Evolutionary conservation across 371 early-diverging fungal species (phyloP).

Genomic region (Circinella minor): DNA sequence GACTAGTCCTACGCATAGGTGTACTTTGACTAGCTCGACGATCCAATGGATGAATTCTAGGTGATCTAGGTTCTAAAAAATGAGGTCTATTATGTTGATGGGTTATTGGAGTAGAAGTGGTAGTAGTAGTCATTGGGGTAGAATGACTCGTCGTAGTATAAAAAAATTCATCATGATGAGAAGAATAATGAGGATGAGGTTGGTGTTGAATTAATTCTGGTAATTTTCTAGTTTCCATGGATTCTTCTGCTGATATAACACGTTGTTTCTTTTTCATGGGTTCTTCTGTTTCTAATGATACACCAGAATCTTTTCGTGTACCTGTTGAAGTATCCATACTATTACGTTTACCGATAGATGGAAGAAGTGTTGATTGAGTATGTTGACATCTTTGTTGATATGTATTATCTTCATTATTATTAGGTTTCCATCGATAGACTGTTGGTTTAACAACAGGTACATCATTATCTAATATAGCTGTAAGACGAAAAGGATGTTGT

Average conservation of each 20-base stretch:
- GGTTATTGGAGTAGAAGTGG: too few relatives aligned
- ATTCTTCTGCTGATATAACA: conserved; percentile 34
- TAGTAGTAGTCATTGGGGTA: too few relatives aligned
- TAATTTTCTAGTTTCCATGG: conserved; percentile 23
- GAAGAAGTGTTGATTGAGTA: not conserved
- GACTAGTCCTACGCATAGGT: not conserved
- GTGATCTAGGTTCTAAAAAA: conserved; percentile 3
- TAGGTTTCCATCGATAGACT: conserved; percentile 20
- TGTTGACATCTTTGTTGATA: too few relatives aligned
- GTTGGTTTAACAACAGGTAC: conserved; percentile 26
- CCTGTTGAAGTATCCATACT: not conserved
- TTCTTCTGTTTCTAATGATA: conserved; percentile 27
- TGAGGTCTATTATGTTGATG: too few relatives aligned
- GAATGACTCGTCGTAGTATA: too few relatives aligned
- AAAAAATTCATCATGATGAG: too few relatives aligned
- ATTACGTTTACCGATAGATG: not conserved
- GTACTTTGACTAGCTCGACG: not conserved
- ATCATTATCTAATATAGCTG: conserved; percentile 2
- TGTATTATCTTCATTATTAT: not conserved
- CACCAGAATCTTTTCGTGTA: conserved; percentile 38
- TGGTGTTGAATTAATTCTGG: conserved; percentile 21
- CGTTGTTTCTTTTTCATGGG: conserved; percentile 39
- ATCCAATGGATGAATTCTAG: conserved; percentile 18
- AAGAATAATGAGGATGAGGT: not conserved
- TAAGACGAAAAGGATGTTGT: conserved; percentile 10